Percentiles rank a stretch among this genome's conserved stretches.
These are phyloP conservation scores for Brachypodium distachyon DNA, from an alignment of 202 grass and related monocot species.

Conservation along the genomic window DNA sequence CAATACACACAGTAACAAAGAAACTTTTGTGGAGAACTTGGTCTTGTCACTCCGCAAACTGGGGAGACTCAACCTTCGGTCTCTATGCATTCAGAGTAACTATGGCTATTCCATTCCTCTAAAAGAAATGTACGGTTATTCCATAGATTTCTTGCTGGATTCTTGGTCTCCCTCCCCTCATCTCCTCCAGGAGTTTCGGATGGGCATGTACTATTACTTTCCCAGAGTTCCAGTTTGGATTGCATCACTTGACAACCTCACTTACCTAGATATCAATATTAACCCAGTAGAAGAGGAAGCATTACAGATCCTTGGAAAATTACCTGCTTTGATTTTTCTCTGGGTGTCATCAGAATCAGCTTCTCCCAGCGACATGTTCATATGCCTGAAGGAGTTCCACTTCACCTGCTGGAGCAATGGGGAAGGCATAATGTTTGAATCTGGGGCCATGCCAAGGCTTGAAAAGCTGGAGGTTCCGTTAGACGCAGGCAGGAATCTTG, in stretches of 20 bases:
- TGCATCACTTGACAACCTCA: conserved; percentile 11
- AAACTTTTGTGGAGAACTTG: neutral
- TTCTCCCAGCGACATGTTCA: neutral
- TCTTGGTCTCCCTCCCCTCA: conserved; percentile 25
- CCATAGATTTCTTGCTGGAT: conserved; percentile 23
- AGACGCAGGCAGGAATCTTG: neutral
- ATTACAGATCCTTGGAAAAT: neutral
- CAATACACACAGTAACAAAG: neutral
- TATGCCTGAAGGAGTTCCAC: conserved; percentile 2
- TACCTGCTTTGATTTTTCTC: conserved; percentile 3
- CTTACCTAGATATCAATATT: conserved; percentile 12
- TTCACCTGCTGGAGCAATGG: conserved; percentile 17
- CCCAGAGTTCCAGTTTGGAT: conserved; percentile 22
- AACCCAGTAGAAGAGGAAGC: neutral
- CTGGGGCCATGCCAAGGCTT: conserved; percentile 1
- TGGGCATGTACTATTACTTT: neutral
- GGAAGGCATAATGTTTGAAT: neutral
- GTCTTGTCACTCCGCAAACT: conserved; percentile 14
- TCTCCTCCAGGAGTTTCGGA: conserved; percentile 10
- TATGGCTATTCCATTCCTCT: neutral
- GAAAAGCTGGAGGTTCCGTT: conserved; percentile 1
- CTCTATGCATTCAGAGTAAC: neutral
- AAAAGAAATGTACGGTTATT: neutral
- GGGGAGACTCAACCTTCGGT: conserved; percentile 9
- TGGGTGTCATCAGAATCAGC: neutral